Base-by-base conservation (phyloP, 352 stramenopile species). In the Elongisporangium senticosum region DNA sequence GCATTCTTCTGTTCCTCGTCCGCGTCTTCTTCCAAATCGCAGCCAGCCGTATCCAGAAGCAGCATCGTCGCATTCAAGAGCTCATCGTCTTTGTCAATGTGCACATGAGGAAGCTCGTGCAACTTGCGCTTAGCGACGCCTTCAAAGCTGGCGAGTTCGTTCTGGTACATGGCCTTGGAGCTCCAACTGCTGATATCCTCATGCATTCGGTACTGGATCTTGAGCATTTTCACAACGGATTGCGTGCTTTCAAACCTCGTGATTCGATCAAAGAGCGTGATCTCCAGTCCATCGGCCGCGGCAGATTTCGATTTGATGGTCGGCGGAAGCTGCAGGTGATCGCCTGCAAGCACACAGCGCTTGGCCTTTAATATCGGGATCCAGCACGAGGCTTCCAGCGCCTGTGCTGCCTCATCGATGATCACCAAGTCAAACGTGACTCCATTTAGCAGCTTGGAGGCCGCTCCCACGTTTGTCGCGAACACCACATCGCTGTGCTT, bases 201-300 rank as follows among this genome's bases (percentile, higher is more conserved):
- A 65, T 99, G 89, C 97, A 99, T 99, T 49, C 96, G 90, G 63
- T 99, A 99, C 79, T 99, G 97, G 7, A 93, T 95, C 43, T 93
- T 77, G 17, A 99, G 77, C 90, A 99, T 98, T 56, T 87, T 78
- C n/a, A 89, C 73, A n/a, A 91, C 74, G 13, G 58, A 59, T 50
- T 80, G 71, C 28, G 69, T 87, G 48, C 57, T 74, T 40, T 48
- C 11, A 24, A 85, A 76, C 23, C 82, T 70, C 60, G 98, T 95
- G 5, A 99, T 66, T 43, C 97, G 81, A 63, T 99, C 97, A 78
- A 99, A 99, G 47, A 99, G 77, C 47, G 97, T 99, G 23, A 87
- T 69, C 6, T 90, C 84, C 17, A 99, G 79, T 3, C 89, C 89
- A 55, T 77, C 68, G 24, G 81, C 64, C 17, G 87, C 89, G 43